Conservation (phyloP, 192 early-diverging fungal species). For the Coemansia sp. region DNA sequence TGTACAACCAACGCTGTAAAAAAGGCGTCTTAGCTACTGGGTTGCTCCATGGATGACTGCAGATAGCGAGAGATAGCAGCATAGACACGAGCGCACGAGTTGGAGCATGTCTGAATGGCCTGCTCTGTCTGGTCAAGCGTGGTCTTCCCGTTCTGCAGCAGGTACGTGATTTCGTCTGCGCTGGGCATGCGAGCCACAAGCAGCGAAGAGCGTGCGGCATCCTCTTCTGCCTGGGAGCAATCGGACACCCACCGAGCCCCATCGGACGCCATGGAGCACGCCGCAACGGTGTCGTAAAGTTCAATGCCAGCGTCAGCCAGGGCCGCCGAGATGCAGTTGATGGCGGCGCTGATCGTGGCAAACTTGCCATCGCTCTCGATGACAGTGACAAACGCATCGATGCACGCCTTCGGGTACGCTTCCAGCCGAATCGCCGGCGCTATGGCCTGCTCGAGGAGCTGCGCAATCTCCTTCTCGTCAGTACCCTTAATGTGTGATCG, state of each 20-base stretch:
- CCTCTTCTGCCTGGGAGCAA: slow-evolving; percentile 46
- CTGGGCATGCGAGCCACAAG: slow-evolving; percentile 50
- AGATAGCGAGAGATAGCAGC: slow-evolving; percentile 50
- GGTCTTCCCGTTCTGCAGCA: slow-evolving; percentile 53
- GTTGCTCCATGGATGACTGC: slow-evolving; percentile 28
- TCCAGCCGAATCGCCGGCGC: slow-evolving; percentile 55
- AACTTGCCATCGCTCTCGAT: slow-evolving; percentile 57
- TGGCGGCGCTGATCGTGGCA: slow-evolving; percentile 50
- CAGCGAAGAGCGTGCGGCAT: slow-evolving; percentile 25
- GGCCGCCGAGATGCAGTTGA: slow-evolving; percentile 56
- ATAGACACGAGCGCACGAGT: slow-evolving; percentile 41
- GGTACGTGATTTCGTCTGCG: slow-evolving; percentile 48
- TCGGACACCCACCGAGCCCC: slow-evolving; percentile 38
- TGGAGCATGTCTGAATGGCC: slow-evolving; percentile 38
- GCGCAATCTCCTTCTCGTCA: slow-evolving; percentile 52
- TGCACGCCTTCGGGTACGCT: slow-evolving; percentile 52
- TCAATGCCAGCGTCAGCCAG: slow-evolving; percentile 56
- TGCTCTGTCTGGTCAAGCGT: slow-evolving; percentile 37
- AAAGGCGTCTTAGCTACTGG: not conserved
- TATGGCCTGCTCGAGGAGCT: slow-evolving; percentile 47
- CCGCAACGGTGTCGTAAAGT: slow-evolving; percentile 52
- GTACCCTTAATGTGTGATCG: slow-evolving; percentile 36
- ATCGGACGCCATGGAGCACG: slow-evolving; percentile 45
- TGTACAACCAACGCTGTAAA: not conserved
- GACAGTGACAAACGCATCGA: slow-evolving; percentile 54